phyloP scores from a whole-genome alignment of 1,284 basidiomycete species.

The Puccinia horiana region DNA sequence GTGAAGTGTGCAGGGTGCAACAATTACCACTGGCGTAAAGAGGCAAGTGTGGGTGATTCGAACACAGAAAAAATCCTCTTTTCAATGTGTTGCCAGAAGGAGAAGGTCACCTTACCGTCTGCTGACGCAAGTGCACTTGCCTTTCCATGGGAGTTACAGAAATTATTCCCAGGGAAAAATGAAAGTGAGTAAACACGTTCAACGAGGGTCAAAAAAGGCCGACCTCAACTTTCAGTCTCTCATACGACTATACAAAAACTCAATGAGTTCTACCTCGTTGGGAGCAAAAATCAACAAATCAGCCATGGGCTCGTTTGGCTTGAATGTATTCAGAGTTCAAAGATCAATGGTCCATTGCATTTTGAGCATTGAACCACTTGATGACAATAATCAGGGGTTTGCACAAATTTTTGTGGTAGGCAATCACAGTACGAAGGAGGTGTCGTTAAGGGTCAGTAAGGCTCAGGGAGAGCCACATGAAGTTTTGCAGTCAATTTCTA shows the following conservation, averaged over 20 bases:
- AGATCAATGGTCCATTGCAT: background rate
- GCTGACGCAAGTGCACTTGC: background rate
- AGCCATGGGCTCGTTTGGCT: background rate
- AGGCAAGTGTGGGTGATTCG: too few relatives aligned
- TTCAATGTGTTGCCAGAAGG: background rate
- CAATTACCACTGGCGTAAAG: too few relatives aligned
- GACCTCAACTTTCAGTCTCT: background rate
- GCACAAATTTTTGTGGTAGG: constrained; percentile 24
- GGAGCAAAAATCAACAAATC: background rate
- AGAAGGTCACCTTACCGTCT: background rate
- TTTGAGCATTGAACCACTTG: background rate
- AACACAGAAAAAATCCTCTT: too few relatives aligned
- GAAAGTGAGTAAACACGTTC: background rate
- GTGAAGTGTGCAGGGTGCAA: too few relatives aligned
- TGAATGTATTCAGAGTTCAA: too few relatives aligned
- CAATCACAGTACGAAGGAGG: background rate
- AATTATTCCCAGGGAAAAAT: background rate
- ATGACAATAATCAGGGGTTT: background rate
- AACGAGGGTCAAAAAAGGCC: background rate
- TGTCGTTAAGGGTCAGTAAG: background rate
- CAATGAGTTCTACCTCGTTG: background rate
- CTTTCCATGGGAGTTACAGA: background rate
- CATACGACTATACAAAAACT: background rate
- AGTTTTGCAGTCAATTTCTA: background rate
- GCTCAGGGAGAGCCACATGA: too few relatives aligned